phyloP scores from a whole-genome alignment of 2,329 filamentous ascomycete genomes.

The Geosmithia putterillii region DNA sequence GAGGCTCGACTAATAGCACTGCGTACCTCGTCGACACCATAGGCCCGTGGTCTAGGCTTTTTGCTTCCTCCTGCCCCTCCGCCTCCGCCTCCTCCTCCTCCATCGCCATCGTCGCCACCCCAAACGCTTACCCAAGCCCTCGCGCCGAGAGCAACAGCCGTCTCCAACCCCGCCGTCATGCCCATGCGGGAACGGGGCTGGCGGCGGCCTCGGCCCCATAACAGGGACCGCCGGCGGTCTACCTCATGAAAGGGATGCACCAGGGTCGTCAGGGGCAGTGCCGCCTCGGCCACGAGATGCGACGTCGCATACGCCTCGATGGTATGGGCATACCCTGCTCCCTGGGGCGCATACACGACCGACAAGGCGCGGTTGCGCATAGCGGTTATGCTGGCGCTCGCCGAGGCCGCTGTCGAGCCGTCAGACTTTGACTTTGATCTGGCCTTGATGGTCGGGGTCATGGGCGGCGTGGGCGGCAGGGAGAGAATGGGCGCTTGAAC shows the following conservation, averaged over 20 bases:
- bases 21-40: conserved; percentile 30
- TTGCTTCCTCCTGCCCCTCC: no score
- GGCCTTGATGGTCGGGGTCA: conserved; percentile 22
- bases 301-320: conserved; percentile 42
- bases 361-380: conserved; percentile 36
- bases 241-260: conserved; percentile 52
- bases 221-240: conserved; percentile 45
- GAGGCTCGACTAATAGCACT: conserved; percentile 9
- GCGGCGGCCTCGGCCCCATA: conserved; percentile 24
- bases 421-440: no score
- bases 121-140: conserved; percentile 49
- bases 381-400: conserved; percentile 18
- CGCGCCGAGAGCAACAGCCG: conserved; percentile 39
- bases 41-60: no score
- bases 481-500: conserved; percentile 1
- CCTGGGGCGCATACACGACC: conserved; percentile 53
- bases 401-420: conserved; percentile 22
- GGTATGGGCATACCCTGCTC: conserved; percentile 37
- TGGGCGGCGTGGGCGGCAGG: conserved; percentile 18
- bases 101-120: conserved; percentile 39
- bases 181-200: conserved; percentile 33
- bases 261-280: conserved; percentile 49
- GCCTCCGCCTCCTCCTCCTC: conserved; percentile 34
- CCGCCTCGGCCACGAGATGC: conserved; percentile 42
- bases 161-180: conserved; percentile 42